Evolutionary conservation across 2,329 filamentous ascomycete species (phyloP).

Genomic region (Alternaria sp.): DNA sequence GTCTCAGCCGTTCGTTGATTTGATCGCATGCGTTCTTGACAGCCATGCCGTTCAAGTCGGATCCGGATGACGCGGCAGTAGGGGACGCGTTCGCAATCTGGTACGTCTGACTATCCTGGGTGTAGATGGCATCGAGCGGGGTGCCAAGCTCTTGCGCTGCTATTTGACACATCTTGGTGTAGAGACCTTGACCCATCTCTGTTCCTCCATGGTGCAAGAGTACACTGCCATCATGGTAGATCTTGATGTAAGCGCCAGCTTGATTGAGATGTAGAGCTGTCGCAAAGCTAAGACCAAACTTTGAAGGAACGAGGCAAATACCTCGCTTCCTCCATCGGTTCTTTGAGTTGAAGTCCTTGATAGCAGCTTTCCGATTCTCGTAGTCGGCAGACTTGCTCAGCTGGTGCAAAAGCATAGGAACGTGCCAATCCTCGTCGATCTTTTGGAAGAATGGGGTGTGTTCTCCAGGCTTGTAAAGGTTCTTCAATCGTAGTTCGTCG

Average conservation of each 20-base stretch:
- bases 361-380: slow-evolving; percentile 68
- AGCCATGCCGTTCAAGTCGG: slow-evolving; percentile 93
- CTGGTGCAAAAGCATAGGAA: slow-evolving; percentile 90
- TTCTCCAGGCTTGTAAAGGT: slow-evolving; percentile 80
- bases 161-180: slow-evolving; percentile 96
- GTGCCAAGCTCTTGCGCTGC: slow-evolving; percentile 88
- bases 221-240: slow-evolving; percentile 92
- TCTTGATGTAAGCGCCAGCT: slow-evolving; percentile 88
- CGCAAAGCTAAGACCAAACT: slow-evolving; percentile 91
- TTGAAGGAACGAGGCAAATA: slow-evolving; percentile 83
- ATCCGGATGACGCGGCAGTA: slow-evolving; percentile 90
- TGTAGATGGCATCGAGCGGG: slow-evolving; percentile 80
- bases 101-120: slow-evolving; percentile 89
- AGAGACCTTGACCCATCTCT: slow-evolving; percentile 95
- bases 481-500: slow-evolving; percentile 79
- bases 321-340: slow-evolving; percentile 95
- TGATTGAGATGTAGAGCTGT: slow-evolving; percentile 95
- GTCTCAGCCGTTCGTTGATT: slow-evolving; percentile 82
- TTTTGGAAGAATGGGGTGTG: slow-evolving; percentile 88
- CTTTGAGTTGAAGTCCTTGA: slow-evolving; percentile 77
- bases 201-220: slow-evolving; percentile 93
- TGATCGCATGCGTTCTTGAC: slow-evolving; percentile 90
- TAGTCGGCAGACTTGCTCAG: slow-evolving; percentile 78
- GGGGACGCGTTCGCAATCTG: slow-evolving; percentile 85
- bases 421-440: slow-evolving; percentile 83